Conservation (phyloP, 495 filamentous ascomycete species). For the Penicillium paradoxum region DNA sequence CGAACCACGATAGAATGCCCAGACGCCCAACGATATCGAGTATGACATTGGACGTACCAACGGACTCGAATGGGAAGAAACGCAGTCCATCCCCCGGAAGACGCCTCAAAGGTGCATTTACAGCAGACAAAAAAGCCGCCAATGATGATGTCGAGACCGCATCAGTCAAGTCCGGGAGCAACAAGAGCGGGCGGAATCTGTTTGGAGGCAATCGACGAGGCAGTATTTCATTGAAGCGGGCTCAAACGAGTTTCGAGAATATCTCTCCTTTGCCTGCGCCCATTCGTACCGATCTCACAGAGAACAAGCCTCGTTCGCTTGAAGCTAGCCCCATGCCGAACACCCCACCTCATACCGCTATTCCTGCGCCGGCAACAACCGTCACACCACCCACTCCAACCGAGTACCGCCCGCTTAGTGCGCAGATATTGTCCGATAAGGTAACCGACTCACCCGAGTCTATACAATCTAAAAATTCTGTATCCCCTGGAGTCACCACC, state of each 20-base stretch:
- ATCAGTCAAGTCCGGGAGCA: constrained; percentile 33
- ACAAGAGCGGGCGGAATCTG: constrained; percentile 25
- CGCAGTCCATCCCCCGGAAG: constrained; percentile 41
- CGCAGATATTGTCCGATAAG: constrained; percentile 19
- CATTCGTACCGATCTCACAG: constrained; percentile 35
- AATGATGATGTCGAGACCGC: constrained; percentile 42
- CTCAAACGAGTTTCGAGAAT: constrained; percentile 26
- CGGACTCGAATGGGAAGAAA: constrained; percentile 29
- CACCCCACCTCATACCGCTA: constrained; percentile 42
- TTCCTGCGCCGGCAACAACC: constrained; percentile 44
- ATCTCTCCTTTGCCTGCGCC: constrained; percentile 31
- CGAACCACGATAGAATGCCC: constrained; percentile 15
- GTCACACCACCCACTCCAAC: constrained; percentile 54
- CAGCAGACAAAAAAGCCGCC: constrained; percentile 36
- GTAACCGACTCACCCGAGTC: constrained; percentile 37
- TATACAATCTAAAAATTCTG: constrained; percentile 24
- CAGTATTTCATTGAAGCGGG: constrained; percentile 38
- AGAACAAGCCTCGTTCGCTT: constrained; percentile 23
- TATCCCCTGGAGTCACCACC: constrained; percentile 31
- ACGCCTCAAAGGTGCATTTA: constrained; percentile 45
- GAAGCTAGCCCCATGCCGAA: constrained; percentile 29
- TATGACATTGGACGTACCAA: constrained; percentile 31
- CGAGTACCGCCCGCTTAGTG: constrained; percentile 21
- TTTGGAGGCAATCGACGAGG: constrained; percentile 34
- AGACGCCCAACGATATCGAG: constrained; percentile 22